Conservation (phyloP, 1,284 basidiomycete genomes). For the Fomes fomentarius region DNA sequence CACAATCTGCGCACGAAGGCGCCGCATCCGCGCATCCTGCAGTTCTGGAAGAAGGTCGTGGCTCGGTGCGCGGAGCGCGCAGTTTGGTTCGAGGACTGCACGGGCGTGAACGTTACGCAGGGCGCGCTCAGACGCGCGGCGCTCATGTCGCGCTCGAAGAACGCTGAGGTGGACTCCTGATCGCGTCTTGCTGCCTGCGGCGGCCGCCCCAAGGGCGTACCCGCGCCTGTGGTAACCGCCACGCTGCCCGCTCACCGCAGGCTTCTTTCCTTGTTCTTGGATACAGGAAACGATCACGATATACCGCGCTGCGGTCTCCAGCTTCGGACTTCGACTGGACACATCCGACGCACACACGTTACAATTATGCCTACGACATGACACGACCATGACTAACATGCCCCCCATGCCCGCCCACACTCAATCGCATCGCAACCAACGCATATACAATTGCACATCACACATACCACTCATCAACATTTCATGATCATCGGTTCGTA, state of each 20-base stretch:
- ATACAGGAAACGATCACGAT: background rate
- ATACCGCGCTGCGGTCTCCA: background rate
- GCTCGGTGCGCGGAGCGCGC: constrained; percentile 47
- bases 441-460: background rate
- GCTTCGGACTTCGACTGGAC: no score
- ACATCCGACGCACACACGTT: background rate
- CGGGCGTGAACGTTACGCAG: constrained; percentile 42
- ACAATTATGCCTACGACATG: constrained; percentile 21
- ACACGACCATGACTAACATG: constrained; percentile 11
- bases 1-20: constrained; percentile 34
- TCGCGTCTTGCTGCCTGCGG: no score
- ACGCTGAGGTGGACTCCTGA: background rate
- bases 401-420: constrained; percentile 2
- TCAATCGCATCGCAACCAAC: no score
- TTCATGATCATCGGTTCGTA: background rate
- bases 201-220: background rate
- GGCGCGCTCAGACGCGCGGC: constrained; percentile 33
- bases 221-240: background rate
- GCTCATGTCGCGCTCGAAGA: background rate
- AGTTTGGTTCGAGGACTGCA: constrained; percentile 61
- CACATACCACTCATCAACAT: background rate
- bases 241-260: background rate
- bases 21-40: constrained; percentile 38
- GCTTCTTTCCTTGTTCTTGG: constrained; percentile 1
- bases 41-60: constrained; percentile 56